phyloP scores from a whole-genome alignment of 2,329 filamentous ascomycete genomes.

The Paraconiothyrium sp. region DNA sequence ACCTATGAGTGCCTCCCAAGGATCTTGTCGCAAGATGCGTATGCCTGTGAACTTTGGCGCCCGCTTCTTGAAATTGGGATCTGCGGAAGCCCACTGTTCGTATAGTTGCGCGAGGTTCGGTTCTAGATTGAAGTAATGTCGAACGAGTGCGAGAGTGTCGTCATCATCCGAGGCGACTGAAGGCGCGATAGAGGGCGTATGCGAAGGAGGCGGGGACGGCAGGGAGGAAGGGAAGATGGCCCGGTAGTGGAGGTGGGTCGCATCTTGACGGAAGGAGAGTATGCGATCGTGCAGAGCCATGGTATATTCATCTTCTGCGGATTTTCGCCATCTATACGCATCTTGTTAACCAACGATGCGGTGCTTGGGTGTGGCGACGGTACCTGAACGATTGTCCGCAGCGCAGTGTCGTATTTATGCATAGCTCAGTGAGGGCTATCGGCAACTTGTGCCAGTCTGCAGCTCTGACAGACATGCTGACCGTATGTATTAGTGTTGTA shows the following conservation, averaged over 20 bases:
- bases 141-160: slow-evolving; percentile 78
- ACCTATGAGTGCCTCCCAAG: slow-evolving; percentile 91
- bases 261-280: slow-evolving; percentile 84
- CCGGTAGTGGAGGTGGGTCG: slow-evolving; percentile 80
- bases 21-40: slow-evolving; percentile 90
- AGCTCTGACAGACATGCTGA: slow-evolving; percentile 59
- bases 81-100: slow-evolving; percentile 83
- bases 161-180: slow-evolving; percentile 58
- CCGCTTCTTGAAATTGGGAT: slow-evolving; percentile 87
- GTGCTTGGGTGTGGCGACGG: slow-evolving; percentile 12
- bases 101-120: slow-evolving; percentile 82
- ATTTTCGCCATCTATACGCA: slow-evolving; percentile 78
- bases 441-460: slow-evolving; percentile 89
- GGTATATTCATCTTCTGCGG: slow-evolving; percentile 83
- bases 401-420: slow-evolving; percentile 90
- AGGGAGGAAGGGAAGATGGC: slow-evolving; percentile 65
- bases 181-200: slow-evolving; percentile 44
- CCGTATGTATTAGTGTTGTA: background rate
- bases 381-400: slow-evolving; percentile 93
- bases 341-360: slow-evolving; percentile 7
- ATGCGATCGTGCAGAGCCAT: slow-evolving; percentile 88
- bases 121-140: slow-evolving; percentile 86
- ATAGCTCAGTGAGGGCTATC: slow-evolving; percentile 82
- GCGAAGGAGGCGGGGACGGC: slow-evolving; percentile 52
- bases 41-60: slow-evolving; percentile 90